Evolutionary conservation across 257 asterid genomes (phyloP), one percentile per base, ranked within the genome.

Genomic region (Fraxinus pennsylvanica): DNA sequence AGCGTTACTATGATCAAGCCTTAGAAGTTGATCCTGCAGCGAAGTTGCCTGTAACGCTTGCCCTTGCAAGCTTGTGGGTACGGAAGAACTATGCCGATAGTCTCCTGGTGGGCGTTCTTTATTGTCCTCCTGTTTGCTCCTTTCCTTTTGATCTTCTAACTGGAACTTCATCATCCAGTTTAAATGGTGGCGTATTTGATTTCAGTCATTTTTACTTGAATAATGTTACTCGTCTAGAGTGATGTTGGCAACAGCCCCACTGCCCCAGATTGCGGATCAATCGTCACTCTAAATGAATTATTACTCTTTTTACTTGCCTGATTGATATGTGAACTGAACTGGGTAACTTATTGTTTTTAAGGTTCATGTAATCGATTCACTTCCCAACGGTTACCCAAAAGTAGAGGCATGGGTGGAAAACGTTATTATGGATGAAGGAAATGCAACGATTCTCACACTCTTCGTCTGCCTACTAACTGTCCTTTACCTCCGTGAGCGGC

Each of bases 1-100:
- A 96, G 81, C 97, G 99, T 73, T 93, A 93, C 78, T 96, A 96
- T 65, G 99, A 96, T 86, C 97, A 93, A 82, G 98, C 99, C 45
- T 79, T 96, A 69, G 96, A 90, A 82, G 89, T 83, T 70, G 99
- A 93, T 82, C 86, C 90, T 65, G 84, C 94, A 68, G 98, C 98
- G 27, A 92, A 92, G 84, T 85, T 96, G 83, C 99, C 99, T 54
- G 99, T 96, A 70, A 90, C 91, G 21, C 86, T 96, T 70, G 97
- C 99, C 79, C 99, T 93, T 75, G 92, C 89, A 78, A 91, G 99
- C 87, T 77, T 96, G 84, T 96, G 97, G 97, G 83, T 96, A 72
- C 87, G 99, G 65, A 91, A 86, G 88, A 96, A 93, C 90, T 84
- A 93, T 38, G 96, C 94, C 47, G 70, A 89, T 82, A 88, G 96